Evolutionary conservation across 2,329 filamentous ascomycete genomes (phyloP), one percentile per base, ranked within the genome.

Genomic region (Pseudopyricularia javanii): DNA sequence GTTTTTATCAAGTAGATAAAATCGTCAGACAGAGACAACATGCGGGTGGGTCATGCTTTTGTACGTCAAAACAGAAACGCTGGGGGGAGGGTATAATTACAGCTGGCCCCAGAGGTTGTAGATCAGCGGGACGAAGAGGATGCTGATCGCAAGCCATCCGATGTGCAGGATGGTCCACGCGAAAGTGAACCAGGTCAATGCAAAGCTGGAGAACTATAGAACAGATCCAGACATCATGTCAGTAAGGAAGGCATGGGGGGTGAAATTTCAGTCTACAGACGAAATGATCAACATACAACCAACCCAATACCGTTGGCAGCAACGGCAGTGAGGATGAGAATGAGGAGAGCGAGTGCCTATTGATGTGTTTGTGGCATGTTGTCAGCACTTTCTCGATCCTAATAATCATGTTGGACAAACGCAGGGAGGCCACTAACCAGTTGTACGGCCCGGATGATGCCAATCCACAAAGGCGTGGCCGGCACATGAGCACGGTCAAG

Each of bases 81-180:
- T 17, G 15, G 40, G 30, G 32, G 14, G 12, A 20, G 7, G 20
- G 5, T 20, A 0, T 4, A 54, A 47, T 33, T 53, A 58, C 50
- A 60, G 35, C 26, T 60, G 58, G 9, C 49, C 55, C 28, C 55
- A 51, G 12, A 53, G 47, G 47, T 59, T 55, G 50, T 60, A 60
- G 37, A 47, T 22, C 3, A 30, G n/a, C 2, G 58, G 55, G 2
- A 49, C 48, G 7, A 34, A 8, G 15, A 53, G 28, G 32, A 58
- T 22, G 48, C 52, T 53, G 37, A 58, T 51, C 33, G 40, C 54
- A 15, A 60, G 55, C 47, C 53, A 60, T 40, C 55, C 50, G 51
- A 60, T 55, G 35, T 59, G 57, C 35, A 57, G 40, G 22, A 58
- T 9, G 7, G 58, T 60, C 24, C 54, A 48, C 50, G 56, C 56